Base-by-base conservation (phyloP, 495 filamentous ascomycete genomes). In the Xylaria curta region DNA sequence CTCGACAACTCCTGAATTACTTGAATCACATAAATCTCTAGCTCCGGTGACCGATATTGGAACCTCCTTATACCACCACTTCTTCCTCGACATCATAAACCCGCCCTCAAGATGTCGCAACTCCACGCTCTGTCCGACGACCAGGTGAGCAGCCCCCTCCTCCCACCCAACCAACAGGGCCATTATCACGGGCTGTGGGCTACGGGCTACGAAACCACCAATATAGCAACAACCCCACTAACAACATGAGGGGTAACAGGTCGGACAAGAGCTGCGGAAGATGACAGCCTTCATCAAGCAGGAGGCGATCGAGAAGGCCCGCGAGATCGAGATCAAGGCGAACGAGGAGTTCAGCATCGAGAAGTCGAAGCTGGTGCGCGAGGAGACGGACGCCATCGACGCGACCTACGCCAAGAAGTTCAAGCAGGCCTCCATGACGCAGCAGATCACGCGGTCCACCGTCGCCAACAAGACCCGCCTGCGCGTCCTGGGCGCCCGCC, bases 221-320 rank as follows among this genome's bases (percentile, higher is more conserved):
- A 66, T 51, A 40, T 15, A 76, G 60, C 42, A 68, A 72, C 12
- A 9, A 19, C 28, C 53, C 31, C 49, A 64, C 68, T 77, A 62
- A 73, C 61, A 73, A 0, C 47, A 47, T 63, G 68, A 40, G n/a
- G 33, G 51, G 59, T 46, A 62, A 51, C 75, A 98, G 95, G 95
- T 99, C 84, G 88, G 91, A 79, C 88, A 89, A 81, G 97, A 99
- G 88, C 93, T 99, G 81, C 93, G 91, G 86, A 99, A 99, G 88
- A 99, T 99, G 97, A 98, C 97, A 58, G 94, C 95, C 81, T 99
- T 99, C 92, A 99, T 99, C 90, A 92, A 92, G 80, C 95, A 98
- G 85, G 97, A 99, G 88, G 97, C 97, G 31, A 85, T 90, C 47
- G 97, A 99, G 81, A 99, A 99, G 85, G 94, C 95, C 75, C 90